Percentiles rank a stretch among this genome's conserved stretches.
These are phyloP conservation scores for Linum trigynum DNA, from an alignment of 345 rosid species.

Conservation along the genomic window DNA sequence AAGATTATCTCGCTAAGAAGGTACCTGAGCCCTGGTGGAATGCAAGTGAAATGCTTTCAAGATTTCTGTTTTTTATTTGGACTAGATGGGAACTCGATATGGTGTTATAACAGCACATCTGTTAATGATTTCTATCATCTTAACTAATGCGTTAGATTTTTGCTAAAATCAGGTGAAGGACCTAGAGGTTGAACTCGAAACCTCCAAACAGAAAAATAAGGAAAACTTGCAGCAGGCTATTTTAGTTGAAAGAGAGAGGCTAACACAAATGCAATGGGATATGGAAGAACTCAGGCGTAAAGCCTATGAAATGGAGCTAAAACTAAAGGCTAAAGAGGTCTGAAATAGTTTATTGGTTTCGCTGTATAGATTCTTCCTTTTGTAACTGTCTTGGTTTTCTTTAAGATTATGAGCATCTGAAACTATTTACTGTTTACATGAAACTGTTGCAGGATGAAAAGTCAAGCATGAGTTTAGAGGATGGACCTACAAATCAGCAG, in stretches of 20 bases:
- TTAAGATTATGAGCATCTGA: not conserved
- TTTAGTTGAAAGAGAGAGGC: conserved; percentile 75
- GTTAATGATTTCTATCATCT: conserved; percentile 1
- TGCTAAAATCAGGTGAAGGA: conserved; percentile 64
- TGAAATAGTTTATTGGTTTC: conserved; percentile 6
- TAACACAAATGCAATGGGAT: conserved; percentile 96
- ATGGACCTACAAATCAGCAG: conserved; percentile 26
- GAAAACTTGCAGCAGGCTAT: conserved; percentile 89
- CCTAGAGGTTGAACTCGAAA: conserved; percentile 89
- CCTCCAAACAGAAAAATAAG: conserved; percentile 73
- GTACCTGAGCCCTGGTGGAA: conserved; percentile 27
- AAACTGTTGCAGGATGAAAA: conserved; percentile 47
- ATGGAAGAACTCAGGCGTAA: conserved; percentile 88
- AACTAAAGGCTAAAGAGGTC: conserved; percentile 69
- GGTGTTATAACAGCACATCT: not conserved
- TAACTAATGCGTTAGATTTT: conserved; percentile 12
- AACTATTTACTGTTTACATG: not conserved
- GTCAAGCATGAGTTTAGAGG: conserved; percentile 25
- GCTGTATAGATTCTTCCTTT: not conserved
- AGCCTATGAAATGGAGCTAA: conserved; percentile 85
- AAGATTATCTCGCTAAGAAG: conserved; percentile 79
- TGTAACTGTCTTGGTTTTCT: not conserved
- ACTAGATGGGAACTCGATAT: not conserved
- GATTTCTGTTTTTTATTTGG: not conserved
- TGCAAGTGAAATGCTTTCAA: conserved; percentile 4